Evolutionary conservation across 176 grass and related monocot genomes (phyloP).

Genomic region (Paspalum notatum): DNA sequence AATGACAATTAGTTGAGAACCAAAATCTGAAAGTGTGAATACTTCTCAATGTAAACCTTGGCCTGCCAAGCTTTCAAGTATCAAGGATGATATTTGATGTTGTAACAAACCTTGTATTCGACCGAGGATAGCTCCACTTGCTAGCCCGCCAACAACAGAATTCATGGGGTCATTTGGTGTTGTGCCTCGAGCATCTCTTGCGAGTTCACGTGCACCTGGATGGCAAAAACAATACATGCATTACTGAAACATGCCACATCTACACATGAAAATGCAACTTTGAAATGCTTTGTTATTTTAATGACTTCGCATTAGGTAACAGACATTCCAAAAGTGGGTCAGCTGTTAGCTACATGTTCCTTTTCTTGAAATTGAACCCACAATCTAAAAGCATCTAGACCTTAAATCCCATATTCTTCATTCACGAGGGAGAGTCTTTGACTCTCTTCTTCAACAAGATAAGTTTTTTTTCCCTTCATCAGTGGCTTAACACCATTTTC

Average conservation of each 20-base stretch:
- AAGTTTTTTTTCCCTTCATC: neutral
- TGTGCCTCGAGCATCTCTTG: constrained; percentile 91
- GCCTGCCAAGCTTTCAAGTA: neutral
- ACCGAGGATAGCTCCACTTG: constrained; percentile 89
- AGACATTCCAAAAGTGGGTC: constrained; percentile 15
- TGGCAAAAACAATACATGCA: constrained; percentile 1
- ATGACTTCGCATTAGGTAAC: constrained; percentile 13
- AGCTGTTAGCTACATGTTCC: constrained; percentile 12
- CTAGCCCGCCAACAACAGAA: constrained; percentile 79
- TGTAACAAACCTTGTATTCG: constrained; percentile 79
- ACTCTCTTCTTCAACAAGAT: constrained; percentile 4
- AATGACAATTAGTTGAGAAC: constrained; percentile 8
- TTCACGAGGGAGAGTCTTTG: neutral
- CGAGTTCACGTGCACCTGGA: constrained; percentile 79
- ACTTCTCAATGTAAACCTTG: neutral
- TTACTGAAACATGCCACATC: constrained; percentile 18
- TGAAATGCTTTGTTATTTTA: neutral
- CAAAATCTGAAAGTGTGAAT: neutral
- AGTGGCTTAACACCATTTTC: neutral
- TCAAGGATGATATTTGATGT: constrained; percentile 5
- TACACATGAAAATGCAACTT: neutral
- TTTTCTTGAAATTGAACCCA: constrained; percentile 18
- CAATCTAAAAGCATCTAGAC: neutral
- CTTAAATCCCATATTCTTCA: neutral
- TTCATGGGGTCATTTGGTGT: constrained; percentile 79